Percentiles rank a stretch among this genome's conserved stretches.
These are phyloP conservation scores for Acarospora socialis DNA, from an alignment of 2,329 filamentous ascomycete species.

Conservation along the genomic window DNA sequence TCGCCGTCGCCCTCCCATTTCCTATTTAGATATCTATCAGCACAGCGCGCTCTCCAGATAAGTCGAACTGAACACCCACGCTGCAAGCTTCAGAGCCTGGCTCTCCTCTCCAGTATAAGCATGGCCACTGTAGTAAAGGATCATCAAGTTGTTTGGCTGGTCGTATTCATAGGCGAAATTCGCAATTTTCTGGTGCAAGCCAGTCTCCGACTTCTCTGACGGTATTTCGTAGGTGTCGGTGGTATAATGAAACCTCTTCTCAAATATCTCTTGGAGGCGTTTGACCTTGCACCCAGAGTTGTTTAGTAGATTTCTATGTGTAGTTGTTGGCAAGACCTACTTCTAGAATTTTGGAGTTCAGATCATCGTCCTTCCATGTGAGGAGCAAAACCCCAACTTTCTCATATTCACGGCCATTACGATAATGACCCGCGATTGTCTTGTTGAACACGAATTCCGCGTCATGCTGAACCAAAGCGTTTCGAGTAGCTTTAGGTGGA, in stretches of 20 bases:
- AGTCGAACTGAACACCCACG: constrained; percentile 9
- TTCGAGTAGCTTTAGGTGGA: no score
- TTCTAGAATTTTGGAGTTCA: constrained; percentile 12
- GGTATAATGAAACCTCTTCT: constrained; percentile 9
- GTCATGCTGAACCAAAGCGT: no score
- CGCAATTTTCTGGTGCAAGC: constrained; percentile 7
- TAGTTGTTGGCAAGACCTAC: no score
- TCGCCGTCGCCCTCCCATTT: constrained; percentile 7
- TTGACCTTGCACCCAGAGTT: constrained; percentile 7
- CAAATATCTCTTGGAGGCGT: constrained; percentile 8
- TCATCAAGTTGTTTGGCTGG: constrained; percentile 10
- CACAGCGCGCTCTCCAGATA: no score
- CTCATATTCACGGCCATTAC: constrained; percentile 11
- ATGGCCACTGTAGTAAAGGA: constrained; percentile 15
- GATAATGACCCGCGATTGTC: constrained; percentile 12
- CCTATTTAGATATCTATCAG: constrained; percentile 4
- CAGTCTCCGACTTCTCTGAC: constrained; percentile 9
- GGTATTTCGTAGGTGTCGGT: constrained; percentile 13
- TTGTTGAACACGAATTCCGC: constrained; percentile 13
- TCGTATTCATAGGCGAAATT: constrained; percentile 12
- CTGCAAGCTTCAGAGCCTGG: constrained; percentile 10
- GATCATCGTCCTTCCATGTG: constrained; percentile 14
- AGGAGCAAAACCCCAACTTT: constrained; percentile 12
- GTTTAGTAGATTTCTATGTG: neutral
- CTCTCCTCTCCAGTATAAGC: constrained; percentile 10